Evolutionary conservation across 2,329 filamentous ascomycete genomes (phyloP), one percentile per base, ranked within the genome.

Genomic region (Claviceps sp.): DNA sequence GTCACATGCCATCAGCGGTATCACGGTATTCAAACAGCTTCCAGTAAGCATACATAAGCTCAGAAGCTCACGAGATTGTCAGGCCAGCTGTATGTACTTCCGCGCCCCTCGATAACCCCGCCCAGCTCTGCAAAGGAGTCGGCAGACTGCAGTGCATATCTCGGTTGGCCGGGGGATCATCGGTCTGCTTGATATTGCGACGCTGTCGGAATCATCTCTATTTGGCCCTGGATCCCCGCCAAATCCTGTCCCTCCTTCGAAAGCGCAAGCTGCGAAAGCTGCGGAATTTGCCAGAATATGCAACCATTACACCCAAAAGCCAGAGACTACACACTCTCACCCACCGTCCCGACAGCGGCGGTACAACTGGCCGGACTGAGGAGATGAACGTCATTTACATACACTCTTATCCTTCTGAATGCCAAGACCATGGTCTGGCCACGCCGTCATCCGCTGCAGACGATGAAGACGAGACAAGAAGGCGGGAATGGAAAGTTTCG

Each of bases 401-500:
- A 47, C 55, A 53, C 40, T 59, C 50, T 41, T 52, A 52, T 34
- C 53, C 58, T 5, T 47, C 42, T 19, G 53, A 34, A 34, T 52
- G 50, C 11, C 53, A 54, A 39, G 48, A 52, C 30, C 53, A 41
- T 49, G 52, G 47, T 30, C 14, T 43, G 3, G 39, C 51, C 24
- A 46, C 51, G 16, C 48, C 45, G n/a, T 46, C 43, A 26, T 37
- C 41, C 37, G 37, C 52, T 40, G 48, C 47, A 24, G 19, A 41
- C 19, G 49, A 30, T 24, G 46, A 51, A 41, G 46, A 52, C 26
- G 47, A 16, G 47, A 52, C 50, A 26, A 50, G 39, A 10, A 55
- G 52, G 37, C 61, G 60, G 16, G 50, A 54, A 24, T 63, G 61
- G 61, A 44, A 51, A 2, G 58, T 62, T 5, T 57, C 56, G 5